phyloP scores from a whole-genome alignment of 2,329 filamentous ascomycete species.

The Cordyceps cateniannulata region DNA sequence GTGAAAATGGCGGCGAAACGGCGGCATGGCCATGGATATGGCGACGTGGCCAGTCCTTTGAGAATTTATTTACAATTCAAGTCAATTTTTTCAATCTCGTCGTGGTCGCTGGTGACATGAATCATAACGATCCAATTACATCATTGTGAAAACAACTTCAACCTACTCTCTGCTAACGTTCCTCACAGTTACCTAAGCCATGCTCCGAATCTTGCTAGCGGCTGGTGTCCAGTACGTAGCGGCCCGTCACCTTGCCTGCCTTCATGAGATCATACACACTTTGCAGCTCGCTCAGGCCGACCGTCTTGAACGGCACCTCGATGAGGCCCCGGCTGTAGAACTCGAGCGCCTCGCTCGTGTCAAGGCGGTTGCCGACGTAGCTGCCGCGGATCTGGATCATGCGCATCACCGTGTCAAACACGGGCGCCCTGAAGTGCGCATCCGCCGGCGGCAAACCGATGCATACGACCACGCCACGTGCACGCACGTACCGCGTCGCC shows the following conservation, averaged over 20 bases:
- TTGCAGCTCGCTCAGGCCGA: conserved; percentile 72
- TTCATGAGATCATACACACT: conserved; percentile 73
- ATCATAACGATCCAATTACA: background rate
- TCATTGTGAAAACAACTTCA: background rate
- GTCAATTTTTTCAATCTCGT: background rate
- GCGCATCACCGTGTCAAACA: conserved; percentile 81
- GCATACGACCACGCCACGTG: conserved; percentile 75
- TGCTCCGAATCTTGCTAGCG: background rate
- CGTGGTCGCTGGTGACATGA: background rate
- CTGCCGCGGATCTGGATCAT: conserved; percentile 92
- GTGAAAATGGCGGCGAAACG: background rate
- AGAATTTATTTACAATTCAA: background rate
- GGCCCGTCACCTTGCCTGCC: conserved; percentile 64
- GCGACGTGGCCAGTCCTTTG: background rate
- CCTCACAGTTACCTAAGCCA: too few relatives aligned
- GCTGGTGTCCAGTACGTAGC: conserved; percentile 72
- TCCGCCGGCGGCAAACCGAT: conserved; percentile 83
- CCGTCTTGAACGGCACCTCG: conserved; percentile 78
- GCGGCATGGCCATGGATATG: background rate
- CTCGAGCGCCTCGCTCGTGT: conserved; percentile 82
- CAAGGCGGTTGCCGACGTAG: conserved; percentile 89
- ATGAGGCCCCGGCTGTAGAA: conserved; percentile 82
- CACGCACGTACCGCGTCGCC: conserved; percentile 79
- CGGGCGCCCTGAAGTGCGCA: conserved; percentile 73
- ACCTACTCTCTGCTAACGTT: too few relatives aligned